These are phyloP conservation scores for Flaveria linearis DNA, from an alignment of 129 eudicot genomes.

Conservation along the genomic window DNA sequence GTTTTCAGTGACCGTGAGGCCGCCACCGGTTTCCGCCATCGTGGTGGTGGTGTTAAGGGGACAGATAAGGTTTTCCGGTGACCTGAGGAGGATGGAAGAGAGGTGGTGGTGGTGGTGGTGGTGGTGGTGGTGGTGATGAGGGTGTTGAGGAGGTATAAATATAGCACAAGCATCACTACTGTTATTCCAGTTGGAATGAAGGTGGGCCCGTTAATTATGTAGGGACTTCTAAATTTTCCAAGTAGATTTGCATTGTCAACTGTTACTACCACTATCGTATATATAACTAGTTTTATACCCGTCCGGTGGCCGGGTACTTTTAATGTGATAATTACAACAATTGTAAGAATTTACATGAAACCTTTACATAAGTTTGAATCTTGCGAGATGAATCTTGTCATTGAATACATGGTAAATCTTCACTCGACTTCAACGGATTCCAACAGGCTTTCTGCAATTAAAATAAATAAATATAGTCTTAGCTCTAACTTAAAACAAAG, in stretches of 20 bases:
- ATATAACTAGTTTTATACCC: too few species aligned
- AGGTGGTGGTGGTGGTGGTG: constrained; percentile 14
- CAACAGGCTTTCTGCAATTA: too few species aligned
- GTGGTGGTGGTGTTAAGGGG: background rate
- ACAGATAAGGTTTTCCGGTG: constrained; percentile 2
- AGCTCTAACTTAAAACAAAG: too few species aligned
- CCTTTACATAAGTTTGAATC: too few species aligned
- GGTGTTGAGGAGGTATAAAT: constrained; percentile 47
- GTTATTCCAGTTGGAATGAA: constrained; percentile 29
- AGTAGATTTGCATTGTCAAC: constrained; percentile 20
- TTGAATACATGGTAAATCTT: too few species aligned
- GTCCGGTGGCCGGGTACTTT: too few species aligned
- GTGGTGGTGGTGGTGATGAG: constrained; percentile 4
- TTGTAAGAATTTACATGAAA: too few species aligned
- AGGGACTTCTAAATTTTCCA: constrained; percentile 14
- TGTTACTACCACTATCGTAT: constrained; percentile 6
- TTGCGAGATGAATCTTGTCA: too few species aligned
- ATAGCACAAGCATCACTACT: constrained; percentile 27
- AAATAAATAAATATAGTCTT: too few species aligned
- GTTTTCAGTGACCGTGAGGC: constrained; percentile 32
- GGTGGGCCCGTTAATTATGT: constrained; percentile 35
- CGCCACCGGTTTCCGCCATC: constrained; percentile 65
- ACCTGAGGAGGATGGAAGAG: constrained; percentile 14
- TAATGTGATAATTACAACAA: too few species aligned
- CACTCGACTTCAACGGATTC: too few species aligned